Percentiles rank a stretch among this genome's conserved stretches.
These are phyloP conservation scores for Aspergillus latus DNA, from an alignment of 2,329 filamentous ascomycete genomes.

Conservation along the genomic window DNA sequence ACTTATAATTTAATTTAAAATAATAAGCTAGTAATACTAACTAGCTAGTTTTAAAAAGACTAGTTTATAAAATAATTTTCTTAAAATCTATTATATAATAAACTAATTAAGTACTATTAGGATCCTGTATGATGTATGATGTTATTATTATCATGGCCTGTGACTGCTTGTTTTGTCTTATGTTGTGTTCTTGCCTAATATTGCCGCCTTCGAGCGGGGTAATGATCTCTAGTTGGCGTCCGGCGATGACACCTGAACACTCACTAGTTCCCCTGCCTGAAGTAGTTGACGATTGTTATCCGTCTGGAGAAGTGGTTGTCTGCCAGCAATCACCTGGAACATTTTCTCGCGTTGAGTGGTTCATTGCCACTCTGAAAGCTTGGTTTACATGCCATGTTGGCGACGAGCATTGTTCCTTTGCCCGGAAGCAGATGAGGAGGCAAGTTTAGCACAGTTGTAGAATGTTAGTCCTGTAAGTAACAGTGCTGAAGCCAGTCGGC, in stretches of 20 bases:
- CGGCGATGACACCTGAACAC: conserved; percentile 30
- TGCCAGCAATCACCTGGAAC: neutral
- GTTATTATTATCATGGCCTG: too few species aligned
- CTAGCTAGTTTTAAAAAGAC: too few species aligned
- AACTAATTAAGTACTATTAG: too few species aligned
- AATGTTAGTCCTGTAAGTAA: conserved; percentile 37
- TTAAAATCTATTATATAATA: too few species aligned
- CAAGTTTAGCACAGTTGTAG: conserved; percentile 42
- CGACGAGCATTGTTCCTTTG: conserved; percentile 20
- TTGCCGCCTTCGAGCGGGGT: too few species aligned
- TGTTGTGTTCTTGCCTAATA: too few species aligned
- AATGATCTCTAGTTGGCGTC: too few species aligned
- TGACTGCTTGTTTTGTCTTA: too few species aligned
- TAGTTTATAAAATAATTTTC: too few species aligned
- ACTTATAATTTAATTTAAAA: too few species aligned
- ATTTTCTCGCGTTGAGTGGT: conserved; percentile 1
- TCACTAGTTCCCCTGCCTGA: conserved; percentile 3
- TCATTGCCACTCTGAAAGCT: conserved; percentile 27
- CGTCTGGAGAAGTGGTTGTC: neutral
- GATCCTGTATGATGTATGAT: too few species aligned
- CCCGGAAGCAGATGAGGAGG: conserved; percentile 34
- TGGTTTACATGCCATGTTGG: conserved; percentile 37
- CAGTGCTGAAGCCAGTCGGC: neutral
- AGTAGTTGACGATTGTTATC: neutral
- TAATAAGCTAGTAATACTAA: too few species aligned